phyloP scores from a whole-genome alignment of 129 eudicot genomes.

The Tanacetum coccineum region DNA sequence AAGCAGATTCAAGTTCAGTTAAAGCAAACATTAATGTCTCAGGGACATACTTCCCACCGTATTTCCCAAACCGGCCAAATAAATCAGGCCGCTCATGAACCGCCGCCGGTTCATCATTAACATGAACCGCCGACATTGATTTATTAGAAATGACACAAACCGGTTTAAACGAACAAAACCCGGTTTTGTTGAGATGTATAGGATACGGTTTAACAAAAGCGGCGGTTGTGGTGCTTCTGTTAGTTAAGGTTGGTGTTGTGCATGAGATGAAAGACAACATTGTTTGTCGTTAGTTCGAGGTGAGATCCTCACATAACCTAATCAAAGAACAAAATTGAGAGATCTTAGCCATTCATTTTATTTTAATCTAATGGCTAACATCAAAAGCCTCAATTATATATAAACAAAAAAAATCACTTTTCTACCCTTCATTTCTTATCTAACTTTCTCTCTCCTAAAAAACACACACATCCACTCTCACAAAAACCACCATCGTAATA shows the following conservation, averaged over 20 bases:
- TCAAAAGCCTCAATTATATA: too few relatives aligned
- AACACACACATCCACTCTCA: too few relatives aligned
- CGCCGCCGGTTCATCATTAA: constrained; percentile 7
- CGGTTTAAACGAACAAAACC: constrained; percentile 16
- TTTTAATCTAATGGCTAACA: too few relatives aligned
- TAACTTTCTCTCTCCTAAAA: too few relatives aligned
- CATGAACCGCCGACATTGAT: constrained; percentile 24
- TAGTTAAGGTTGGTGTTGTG: not conserved
- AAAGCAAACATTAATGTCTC: constrained; percentile 83
- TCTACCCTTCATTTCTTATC: too few relatives aligned
- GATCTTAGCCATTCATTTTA: too few relatives aligned
- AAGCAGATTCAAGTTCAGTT: constrained; percentile 72
- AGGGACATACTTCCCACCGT: constrained; percentile 88
- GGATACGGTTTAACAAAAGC: constrained; percentile 15
- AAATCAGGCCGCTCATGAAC: constrained; percentile 62
- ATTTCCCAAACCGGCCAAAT: constrained; percentile 81
- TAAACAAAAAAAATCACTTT: too few relatives aligned
- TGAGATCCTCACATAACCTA: too few relatives aligned
- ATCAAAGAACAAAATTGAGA: too few relatives aligned
- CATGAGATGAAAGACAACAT: constrained; percentile 2
- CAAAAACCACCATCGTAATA: too few relatives aligned
- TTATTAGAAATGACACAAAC: constrained; percentile 37
- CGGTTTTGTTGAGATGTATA: constrained; percentile 19
- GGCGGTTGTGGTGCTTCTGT: not conserved
- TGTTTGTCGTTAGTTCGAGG: too few relatives aligned